phyloP scores from a whole-genome alignment of 164 flowering plant species.

The Macadamia integrifolia region DNA sequence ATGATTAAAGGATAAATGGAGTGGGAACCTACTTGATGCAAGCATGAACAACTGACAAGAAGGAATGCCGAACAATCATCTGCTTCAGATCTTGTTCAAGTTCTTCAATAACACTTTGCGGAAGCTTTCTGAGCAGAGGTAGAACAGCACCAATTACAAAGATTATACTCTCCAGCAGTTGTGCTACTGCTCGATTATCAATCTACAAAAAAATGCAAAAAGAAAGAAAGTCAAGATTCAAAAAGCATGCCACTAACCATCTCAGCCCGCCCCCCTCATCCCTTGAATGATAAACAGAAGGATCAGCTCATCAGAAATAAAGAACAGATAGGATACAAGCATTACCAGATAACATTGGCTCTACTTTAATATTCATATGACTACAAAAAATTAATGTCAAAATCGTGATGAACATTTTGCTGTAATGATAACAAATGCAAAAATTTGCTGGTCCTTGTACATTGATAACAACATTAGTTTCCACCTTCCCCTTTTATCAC shows the following conservation, averaged over 20 bases:
- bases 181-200: constrained; percentile 75
- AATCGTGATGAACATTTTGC: no score
- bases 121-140: constrained; percentile 78
- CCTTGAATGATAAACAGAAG: no score
- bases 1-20: constrained; percentile 6
- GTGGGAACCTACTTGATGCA: constrained; percentile 68
- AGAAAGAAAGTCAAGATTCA: constrained; percentile 8
- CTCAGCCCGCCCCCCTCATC: no score
- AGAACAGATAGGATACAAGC: no score
- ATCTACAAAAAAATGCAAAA: constrained; percentile 35
- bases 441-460: no score
- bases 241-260: no score
- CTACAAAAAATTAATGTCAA: no score
- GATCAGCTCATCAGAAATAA: no score
- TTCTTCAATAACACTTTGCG: constrained; percentile 68
- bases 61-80: constrained; percentile 94
- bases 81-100: constrained; percentile 91
- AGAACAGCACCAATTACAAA: constrained; percentile 80
- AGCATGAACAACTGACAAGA: constrained; percentile 92
- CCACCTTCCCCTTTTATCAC: not conserved
- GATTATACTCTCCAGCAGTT: constrained; percentile 80
- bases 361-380: no score
- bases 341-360: no score
- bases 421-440: no score
- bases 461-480: not conserved